Evolutionary conservation across 345 rosid species (phyloP).

Genomic region (Bruguiera gymnorhiza): DNA sequence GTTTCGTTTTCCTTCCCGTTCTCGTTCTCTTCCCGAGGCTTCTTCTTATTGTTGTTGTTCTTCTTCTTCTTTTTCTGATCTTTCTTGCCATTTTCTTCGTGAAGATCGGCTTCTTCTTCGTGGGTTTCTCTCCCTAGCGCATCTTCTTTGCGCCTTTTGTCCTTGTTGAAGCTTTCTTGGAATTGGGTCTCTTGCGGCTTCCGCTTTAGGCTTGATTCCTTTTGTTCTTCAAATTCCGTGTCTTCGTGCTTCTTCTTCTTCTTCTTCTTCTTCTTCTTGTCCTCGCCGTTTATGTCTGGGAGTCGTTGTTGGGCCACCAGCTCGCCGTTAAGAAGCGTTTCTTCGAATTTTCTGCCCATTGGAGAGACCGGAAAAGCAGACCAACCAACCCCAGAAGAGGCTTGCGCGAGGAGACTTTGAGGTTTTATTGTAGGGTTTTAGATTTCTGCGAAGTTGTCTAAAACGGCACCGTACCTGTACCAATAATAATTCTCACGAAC

Average conservation of each 20-base stretch:
- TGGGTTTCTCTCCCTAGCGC: neutral
- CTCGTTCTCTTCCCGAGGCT: conserved; percentile 10
- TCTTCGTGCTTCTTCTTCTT: conserved; percentile 38
- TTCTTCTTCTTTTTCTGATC: conserved; percentile 33
- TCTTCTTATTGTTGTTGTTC: conserved; percentile 1
- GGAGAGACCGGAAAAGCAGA: neutral
- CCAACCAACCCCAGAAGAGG: neutral
- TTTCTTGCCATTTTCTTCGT: conserved; percentile 13
- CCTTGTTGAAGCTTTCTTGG: conserved; percentile 9
- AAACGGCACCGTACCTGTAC: no score
- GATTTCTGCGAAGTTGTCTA: neutral
- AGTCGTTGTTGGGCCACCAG: conserved; percentile 12
- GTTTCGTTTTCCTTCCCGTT: conserved; percentile 1
- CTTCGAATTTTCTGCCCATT: conserved; percentile 42
- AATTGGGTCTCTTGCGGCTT: conserved; percentile 24
- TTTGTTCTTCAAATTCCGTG: conserved; percentile 27
- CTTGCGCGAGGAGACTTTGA: no score
- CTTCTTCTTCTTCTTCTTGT: conserved; percentile 27
- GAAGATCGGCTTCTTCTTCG: conserved; percentile 8
- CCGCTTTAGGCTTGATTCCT: conserved; percentile 28
- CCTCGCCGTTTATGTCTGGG: neutral
- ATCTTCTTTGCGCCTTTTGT: conserved; percentile 28
- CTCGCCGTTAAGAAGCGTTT: conserved; percentile 22
- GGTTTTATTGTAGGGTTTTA: conserved; percentile 13
- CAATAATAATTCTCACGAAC: no score